A percentile compares a stretch with the other conserved stretches of the same genome.
phyloP scores from a whole-genome alignment of 129 eudicot genomes.

The Cynara cardunculus region DNA sequence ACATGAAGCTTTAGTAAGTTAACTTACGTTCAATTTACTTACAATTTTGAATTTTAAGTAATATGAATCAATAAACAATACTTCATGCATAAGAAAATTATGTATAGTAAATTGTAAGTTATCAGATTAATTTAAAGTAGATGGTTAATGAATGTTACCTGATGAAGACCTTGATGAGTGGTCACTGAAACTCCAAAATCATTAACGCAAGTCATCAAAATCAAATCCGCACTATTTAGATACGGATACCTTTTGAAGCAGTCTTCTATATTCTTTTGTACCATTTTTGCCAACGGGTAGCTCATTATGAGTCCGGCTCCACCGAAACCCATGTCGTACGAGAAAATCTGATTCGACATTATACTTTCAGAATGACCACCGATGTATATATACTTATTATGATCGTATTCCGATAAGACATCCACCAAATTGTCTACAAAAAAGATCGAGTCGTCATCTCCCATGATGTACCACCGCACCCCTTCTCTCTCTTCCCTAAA shows the following conservation, averaged over 20 bases:
- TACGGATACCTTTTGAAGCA: constrained; percentile 33
- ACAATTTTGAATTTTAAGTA: too few species aligned
- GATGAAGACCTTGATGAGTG: constrained; percentile 38
- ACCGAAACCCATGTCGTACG: constrained; percentile 45
- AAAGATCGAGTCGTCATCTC: constrained; percentile 45
- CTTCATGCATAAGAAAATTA: too few species aligned
- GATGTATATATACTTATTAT: constrained; percentile 40
- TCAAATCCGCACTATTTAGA: constrained; percentile 17
- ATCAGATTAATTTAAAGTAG: too few species aligned
- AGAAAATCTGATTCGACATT: constrained; percentile 32
- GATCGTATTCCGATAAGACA: constrained; percentile 40
- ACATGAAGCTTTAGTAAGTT: too few species aligned
- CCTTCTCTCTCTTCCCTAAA: constrained; percentile 37
- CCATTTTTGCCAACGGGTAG: constrained; percentile 38
- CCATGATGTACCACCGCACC: constrained; percentile 51
- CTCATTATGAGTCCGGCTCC: constrained; percentile 54
- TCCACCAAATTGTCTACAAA: constrained; percentile 41
- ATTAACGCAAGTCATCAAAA: constrained; percentile 26
- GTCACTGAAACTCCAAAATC: constrained; percentile 38
- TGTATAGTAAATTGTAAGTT: neutral
- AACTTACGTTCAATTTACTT: too few species aligned
- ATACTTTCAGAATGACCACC: constrained; percentile 42
- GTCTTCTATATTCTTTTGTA: constrained; percentile 36
- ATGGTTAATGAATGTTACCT: constrained; percentile 14
- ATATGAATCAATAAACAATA: too few species aligned